Percentiles rank a stretch among this genome's conserved stretches.
Evolutionary conservation across 257 asterid species (phyloP).

Genomic region (Scutellaria galericulata): DNA sequence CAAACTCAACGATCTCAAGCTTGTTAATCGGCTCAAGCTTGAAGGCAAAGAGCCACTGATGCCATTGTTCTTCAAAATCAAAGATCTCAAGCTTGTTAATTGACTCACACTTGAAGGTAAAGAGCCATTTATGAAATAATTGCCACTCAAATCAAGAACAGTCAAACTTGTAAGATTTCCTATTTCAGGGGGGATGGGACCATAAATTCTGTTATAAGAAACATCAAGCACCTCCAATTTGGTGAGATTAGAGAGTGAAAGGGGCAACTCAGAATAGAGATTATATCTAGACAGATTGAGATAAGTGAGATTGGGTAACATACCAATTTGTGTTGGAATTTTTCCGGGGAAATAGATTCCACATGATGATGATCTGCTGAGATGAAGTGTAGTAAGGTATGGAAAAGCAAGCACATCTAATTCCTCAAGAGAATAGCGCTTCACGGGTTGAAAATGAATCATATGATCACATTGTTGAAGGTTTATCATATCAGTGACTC

Average conservation of each 20-base stretch:
- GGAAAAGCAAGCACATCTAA: not conserved
- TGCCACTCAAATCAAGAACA: too few relatives aligned
- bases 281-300: not conserved
- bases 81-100: too few relatives aligned
- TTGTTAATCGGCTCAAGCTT: too few relatives aligned
- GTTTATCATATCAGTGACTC: not conserved
- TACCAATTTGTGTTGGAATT: not conserved
- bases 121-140: too few relatives aligned
- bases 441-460: too few relatives aligned
- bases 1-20: too few relatives aligned
- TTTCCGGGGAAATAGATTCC: not conserved
- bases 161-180: not conserved
- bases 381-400: not conserved
- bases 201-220: too few relatives aligned
- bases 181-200: not conserved
- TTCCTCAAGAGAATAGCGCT: too few relatives aligned
- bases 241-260: constrained; percentile 8
- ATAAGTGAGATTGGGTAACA: not conserved
- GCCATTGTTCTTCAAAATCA: too few relatives aligned
- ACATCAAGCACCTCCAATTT: not conserved
- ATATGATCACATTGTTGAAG: too few relatives aligned
- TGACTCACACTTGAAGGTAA: too few relatives aligned
- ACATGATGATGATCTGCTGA: not conserved
- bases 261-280: not conserved
- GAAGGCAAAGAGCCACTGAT: too few relatives aligned